Conservation (phyloP, 2,329 filamentous ascomycete species). For the Pseudopithomyces chartarum region DNA sequence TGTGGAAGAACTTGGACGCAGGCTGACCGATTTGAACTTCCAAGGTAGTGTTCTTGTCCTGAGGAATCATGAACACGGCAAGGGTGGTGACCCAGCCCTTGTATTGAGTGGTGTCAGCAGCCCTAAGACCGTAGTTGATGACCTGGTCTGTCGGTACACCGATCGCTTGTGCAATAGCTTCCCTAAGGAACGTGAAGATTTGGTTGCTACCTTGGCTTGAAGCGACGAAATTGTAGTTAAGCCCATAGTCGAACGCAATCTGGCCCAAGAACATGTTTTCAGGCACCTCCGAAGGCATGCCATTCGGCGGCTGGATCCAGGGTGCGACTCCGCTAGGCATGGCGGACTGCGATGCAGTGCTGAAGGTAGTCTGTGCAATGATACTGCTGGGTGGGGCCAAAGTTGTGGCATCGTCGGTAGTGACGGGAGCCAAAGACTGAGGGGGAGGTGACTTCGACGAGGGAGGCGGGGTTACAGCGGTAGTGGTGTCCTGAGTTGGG, state of each 20-base stretch:
- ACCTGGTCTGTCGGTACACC: constrained; percentile 56
- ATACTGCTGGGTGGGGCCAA: constrained; percentile 66
- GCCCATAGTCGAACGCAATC: constrained; percentile 77
- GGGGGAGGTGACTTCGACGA: constrained; percentile 33
- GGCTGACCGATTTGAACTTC: constrained; percentile 72
- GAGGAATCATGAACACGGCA: constrained; percentile 59
- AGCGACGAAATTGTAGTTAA: constrained; percentile 84
- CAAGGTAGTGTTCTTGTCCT: constrained; percentile 59
- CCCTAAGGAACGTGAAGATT: constrained; percentile 79
- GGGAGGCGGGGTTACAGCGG: constrained; percentile 23
- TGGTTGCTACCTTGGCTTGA: constrained; percentile 77
- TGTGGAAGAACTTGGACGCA: constrained; percentile 75
- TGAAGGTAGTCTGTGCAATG: constrained; percentile 57
- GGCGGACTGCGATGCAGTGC: constrained; percentile 51
- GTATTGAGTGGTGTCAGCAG: constrained; percentile 71
- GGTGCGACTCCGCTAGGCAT: constrained; percentile 72
- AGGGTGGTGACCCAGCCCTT: constrained; percentile 83
- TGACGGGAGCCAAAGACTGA: constrained; percentile 53
- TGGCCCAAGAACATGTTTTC: constrained; percentile 75
- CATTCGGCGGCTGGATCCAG: constrained; percentile 73
- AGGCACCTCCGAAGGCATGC: constrained; percentile 59
- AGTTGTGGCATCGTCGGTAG: constrained; percentile 51
- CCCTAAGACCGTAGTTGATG: constrained; percentile 72
- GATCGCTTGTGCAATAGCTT: constrained; percentile 71
- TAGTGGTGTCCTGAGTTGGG: constrained; percentile 15